phyloP scores from a whole-genome alignment of 1,284 basidiomycete species.

The Cutaneotrichosporon sp. region DNA sequence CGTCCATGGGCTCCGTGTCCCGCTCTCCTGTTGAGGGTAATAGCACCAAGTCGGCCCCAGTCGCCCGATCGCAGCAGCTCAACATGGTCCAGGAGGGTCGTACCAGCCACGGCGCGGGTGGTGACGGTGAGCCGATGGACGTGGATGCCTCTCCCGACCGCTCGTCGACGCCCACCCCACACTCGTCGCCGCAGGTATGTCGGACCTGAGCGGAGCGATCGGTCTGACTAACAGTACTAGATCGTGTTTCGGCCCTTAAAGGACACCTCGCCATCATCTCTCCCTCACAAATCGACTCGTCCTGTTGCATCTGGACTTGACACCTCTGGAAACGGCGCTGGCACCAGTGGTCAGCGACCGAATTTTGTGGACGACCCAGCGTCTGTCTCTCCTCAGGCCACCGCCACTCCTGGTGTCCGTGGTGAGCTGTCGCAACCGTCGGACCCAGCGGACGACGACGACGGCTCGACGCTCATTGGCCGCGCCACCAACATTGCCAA shows the following conservation, averaged over 20 bases:
- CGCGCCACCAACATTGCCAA: constrained; percentile 48
- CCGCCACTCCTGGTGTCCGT: background rate
- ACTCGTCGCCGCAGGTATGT: constrained; percentile 50
- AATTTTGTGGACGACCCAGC: constrained; percentile 11
- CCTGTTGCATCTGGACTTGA: background rate
- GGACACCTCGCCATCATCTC: constrained; percentile 45
- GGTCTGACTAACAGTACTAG: constrained; percentile 32
- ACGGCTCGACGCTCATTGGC: constrained; percentile 43
- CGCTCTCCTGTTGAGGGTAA: constrained; percentile 16
- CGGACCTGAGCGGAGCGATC: constrained; percentile 3
- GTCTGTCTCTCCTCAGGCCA: constrained; percentile 1
- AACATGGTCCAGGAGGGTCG: constrained; percentile 24
- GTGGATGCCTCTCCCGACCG: constrained; percentile 40
- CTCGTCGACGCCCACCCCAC: constrained; percentile 47
- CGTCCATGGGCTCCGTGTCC: constrained; percentile 12
- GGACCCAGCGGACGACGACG: constrained; percentile 25
- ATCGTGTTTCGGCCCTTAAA: constrained; percentile 42
- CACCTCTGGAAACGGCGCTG: background rate
- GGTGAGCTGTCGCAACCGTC: constrained; percentile 13
- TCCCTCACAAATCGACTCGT: constrained; percentile 35
- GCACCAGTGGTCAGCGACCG: constrained; percentile 3
- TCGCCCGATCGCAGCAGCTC: constrained; percentile 14
- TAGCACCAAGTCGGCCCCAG: background rate
- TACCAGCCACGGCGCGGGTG: too few relatives aligned
- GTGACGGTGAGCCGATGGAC: constrained; percentile 30